Percentiles rank a stretch among this genome's conserved stretches.
phyloP scores from a whole-genome alignment of 1,284 basidiomycete genomes.

The Sutorius eximius region DNA sequence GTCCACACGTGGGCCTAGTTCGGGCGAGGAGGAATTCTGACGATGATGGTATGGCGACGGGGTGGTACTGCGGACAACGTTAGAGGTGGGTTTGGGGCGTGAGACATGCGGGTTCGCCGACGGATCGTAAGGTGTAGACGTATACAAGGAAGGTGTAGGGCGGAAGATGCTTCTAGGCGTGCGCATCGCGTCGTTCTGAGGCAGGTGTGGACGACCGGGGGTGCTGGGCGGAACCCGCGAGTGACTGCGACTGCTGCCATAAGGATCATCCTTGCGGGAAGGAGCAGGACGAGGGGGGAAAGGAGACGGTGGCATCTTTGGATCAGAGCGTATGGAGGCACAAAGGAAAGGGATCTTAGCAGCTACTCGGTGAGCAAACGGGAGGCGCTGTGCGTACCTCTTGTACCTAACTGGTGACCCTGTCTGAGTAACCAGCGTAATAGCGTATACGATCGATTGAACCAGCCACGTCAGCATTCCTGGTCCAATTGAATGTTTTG shows the following conservation, averaged over 20 bases:
- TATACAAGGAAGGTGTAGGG: conserved; percentile 8
- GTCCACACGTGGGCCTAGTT: conserved; percentile 24
- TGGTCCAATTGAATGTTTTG: conserved; percentile 79
- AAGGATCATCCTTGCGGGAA: conserved; percentile 9
- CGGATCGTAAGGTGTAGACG: conserved; percentile 3
- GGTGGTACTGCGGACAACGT: conserved; percentile 11
- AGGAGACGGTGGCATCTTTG: conserved; percentile 21
- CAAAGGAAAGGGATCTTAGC: neutral
- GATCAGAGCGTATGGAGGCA: neutral
- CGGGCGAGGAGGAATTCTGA: conserved; percentile 28
- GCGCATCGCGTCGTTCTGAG: conserved; percentile 12
- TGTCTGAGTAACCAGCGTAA: conserved; percentile 84
- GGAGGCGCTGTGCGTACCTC: conserved; percentile 42
- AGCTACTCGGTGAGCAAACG: neutral
- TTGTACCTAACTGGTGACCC: conserved; percentile 80
- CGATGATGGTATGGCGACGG: conserved; percentile 19
- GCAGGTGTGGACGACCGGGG: neutral
- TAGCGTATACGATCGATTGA: conserved; percentile 74
- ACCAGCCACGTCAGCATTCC: conserved; percentile 65
- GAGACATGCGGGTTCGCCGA: neutral
- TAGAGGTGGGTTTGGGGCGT: conserved; percentile 9
- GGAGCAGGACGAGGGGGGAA: conserved; percentile 20
- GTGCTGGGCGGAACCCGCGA: conserved; percentile 1
- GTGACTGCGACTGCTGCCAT: neutral
- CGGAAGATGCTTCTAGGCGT: conserved; percentile 23